Conservation (phyloP, 1,139 yeast species). For the Kluyveromyces sp. region DNA sequence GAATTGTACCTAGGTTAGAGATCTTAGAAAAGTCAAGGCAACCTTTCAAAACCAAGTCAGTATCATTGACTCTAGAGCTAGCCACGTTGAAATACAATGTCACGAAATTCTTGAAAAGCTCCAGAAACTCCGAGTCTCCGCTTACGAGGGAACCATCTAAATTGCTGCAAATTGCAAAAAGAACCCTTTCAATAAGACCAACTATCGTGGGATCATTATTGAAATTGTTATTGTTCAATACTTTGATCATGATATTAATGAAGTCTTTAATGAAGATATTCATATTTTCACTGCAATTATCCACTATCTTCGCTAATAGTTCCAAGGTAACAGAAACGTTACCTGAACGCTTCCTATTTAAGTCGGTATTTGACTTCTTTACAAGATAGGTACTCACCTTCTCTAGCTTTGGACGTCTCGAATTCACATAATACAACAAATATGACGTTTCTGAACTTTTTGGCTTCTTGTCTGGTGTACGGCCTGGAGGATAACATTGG, state of each 20-base stretch:
- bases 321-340: slow-evolving; percentile 76
- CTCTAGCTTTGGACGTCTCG: slow-evolving; percentile 79
- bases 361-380: slow-evolving; percentile 57
- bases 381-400: slow-evolving; percentile 71
- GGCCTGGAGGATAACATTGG: slow-evolving; percentile 90
- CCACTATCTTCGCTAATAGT: slow-evolving; percentile 61
- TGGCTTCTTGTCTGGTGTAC: slow-evolving; percentile 78
- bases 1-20: slow-evolving; percentile 22
- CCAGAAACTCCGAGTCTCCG: slow-evolving; percentile 60
- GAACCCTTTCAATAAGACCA: slow-evolving; percentile 30
- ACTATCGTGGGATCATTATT: slow-evolving; percentile 28
- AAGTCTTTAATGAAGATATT: slow-evolving; percentile 69
- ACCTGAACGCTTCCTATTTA: slow-evolving; percentile 57
- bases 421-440: slow-evolving; percentile 83
- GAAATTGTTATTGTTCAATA: slow-evolving; percentile 22
- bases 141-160: slow-evolving; percentile 63
- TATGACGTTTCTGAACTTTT: slow-evolving; percentile 87
- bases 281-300: slow-evolving; percentile 72
- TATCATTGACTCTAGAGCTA: slow-evolving; percentile 20
- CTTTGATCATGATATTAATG: slow-evolving; percentile 37
- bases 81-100: slow-evolving; percentile 22
- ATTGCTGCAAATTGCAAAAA: slow-evolving; percentile 45
- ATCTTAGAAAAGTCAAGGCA: slow-evolving; percentile 27
- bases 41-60: slow-evolving; percentile 25
- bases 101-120: slow-evolving; percentile 33